phyloP scores from a whole-genome alignment of 2,329 filamentous ascomycete genomes.

The Paracamarosporium sp. region DNA sequence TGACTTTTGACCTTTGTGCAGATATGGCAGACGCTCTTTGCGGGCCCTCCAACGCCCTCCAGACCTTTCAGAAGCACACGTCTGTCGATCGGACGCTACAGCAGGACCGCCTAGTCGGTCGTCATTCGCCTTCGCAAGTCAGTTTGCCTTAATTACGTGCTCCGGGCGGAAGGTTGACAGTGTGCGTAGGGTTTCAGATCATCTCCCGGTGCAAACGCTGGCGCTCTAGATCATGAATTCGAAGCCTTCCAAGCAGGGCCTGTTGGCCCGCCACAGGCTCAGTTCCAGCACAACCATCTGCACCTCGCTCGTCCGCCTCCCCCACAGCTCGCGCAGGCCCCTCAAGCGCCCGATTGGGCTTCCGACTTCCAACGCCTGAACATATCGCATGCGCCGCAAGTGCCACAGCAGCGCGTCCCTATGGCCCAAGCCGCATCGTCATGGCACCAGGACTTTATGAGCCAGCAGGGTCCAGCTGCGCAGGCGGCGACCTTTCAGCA shows the following conservation, averaged over 20 bases:
- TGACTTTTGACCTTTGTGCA: conserved; percentile 25
- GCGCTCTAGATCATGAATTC: conserved; percentile 70
- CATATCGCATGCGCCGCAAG: conserved; percentile 52
- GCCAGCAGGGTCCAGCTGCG: conserved; percentile 43
- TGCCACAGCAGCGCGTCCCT: conserved; percentile 53
- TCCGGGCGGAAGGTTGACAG: conserved; percentile 20
- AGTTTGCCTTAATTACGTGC: conserved; percentile 17
- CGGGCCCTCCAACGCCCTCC: conserved; percentile 77
- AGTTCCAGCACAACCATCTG: conserved; percentile 43
- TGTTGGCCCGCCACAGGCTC: conserved; percentile 45
- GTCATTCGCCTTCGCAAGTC: conserved; percentile 64
- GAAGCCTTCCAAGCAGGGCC: conserved; percentile 69
- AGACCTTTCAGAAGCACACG: conserved; percentile 74
- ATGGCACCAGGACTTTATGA: conserved; percentile 69
- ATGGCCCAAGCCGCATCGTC: conserved; percentile 41
- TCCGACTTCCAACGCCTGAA: conserved; percentile 57
- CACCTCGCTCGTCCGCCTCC: conserved; percentile 49
- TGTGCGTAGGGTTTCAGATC: conserved; percentile 69
- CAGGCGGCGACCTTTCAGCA: conserved; percentile 38
- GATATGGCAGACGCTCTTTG: conserved; percentile 73
- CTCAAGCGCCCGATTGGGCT: conserved; percentile 54
- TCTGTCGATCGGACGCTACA: conserved; percentile 73
- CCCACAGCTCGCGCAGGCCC: conserved; percentile 40
- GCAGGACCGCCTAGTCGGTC: conserved; percentile 70
- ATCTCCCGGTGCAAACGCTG: conserved; percentile 57